Conservation (phyloP, 2,329 filamentous ascomycete species). For the Pseudocercospora cruenta region DNA sequence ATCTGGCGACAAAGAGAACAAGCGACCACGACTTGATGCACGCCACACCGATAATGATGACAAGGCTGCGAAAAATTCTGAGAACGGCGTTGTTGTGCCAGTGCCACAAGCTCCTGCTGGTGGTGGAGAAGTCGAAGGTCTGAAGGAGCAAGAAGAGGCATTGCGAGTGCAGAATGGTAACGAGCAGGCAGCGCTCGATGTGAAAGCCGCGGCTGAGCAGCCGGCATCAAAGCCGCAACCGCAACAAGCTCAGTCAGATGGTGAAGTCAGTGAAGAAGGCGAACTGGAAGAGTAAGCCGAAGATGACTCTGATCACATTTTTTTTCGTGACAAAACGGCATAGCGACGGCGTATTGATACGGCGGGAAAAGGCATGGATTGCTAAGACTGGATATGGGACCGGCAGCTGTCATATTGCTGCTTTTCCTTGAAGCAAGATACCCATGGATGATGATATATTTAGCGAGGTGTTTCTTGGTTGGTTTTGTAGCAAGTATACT, state of each 20-base stretch:
- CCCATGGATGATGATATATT: neutral
- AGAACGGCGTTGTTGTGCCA: slow-evolving; percentile 14
- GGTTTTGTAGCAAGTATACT: neutral
- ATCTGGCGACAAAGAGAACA: slow-evolving; percentile 23
- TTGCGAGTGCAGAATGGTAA: slow-evolving; percentile 35
- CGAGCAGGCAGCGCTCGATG: slow-evolving; percentile 30
- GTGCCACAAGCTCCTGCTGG: slow-evolving; percentile 16
- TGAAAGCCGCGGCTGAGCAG: slow-evolving; percentile 14
- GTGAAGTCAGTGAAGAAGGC: slow-evolving; percentile 50
- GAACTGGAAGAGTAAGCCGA: slow-evolving; percentile 49
- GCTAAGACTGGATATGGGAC: neutral
- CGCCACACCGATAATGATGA: slow-evolving; percentile 4
- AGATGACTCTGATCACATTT: neutral
- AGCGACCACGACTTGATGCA: slow-evolving; percentile 25
- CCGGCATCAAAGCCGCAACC: slow-evolving; percentile 9
- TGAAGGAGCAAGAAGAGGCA: slow-evolving; percentile 31
- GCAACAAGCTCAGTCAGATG: slow-evolving; percentile 27
- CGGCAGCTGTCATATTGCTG: neutral
- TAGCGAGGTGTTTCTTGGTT: neutral
- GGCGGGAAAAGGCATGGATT: neutral
- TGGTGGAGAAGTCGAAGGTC: slow-evolving; percentile 17
- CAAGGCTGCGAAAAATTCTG: slow-evolving; percentile 12
- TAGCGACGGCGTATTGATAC: slow-evolving; percentile 1
- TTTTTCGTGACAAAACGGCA: neutral
- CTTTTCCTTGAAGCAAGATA: slow-evolving; percentile 1